Evolutionary conservation across 106 monocot species (phyloP).

Genomic region (Amphibolis antarctica): DNA sequence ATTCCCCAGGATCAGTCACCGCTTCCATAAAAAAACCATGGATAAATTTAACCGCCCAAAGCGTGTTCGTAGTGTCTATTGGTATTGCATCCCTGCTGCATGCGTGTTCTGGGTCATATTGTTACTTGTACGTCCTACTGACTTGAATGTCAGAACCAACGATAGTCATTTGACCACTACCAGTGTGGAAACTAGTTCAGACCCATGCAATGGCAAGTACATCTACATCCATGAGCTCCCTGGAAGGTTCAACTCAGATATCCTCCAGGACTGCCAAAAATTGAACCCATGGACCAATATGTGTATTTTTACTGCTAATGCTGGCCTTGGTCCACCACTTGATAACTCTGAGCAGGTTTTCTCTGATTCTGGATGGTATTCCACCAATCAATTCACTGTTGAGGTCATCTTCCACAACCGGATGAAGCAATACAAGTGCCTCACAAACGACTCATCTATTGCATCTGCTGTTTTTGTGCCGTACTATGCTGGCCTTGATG

Average conservation of each 20-base stretch:
- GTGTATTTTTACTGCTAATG: constrained; percentile 63
- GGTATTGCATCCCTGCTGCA: constrained; percentile 5
- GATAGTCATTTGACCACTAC: not conserved
- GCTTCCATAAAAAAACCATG: not conserved
- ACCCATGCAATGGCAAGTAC: constrained; percentile 75
- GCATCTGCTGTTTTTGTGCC: constrained; percentile 82
- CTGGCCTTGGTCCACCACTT: constrained; percentile 60
- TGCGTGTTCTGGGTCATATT: constrained; percentile 3
- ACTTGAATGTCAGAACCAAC: not conserved
- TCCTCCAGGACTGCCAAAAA: constrained; percentile 47
- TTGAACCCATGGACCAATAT: constrained; percentile 73
- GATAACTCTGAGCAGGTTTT: constrained; percentile 56
- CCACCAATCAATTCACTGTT: constrained; percentile 76
- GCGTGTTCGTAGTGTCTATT: constrained; percentile 5
- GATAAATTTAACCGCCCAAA: constrained; percentile 4
- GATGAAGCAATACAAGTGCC: constrained; percentile 87
- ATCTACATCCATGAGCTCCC: constrained; percentile 84
- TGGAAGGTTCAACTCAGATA: constrained; percentile 51
- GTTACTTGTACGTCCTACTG: not conserved
- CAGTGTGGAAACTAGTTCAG: not conserved
- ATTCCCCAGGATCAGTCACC: not conserved
- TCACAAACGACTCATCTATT: constrained; percentile 71
- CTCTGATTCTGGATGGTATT: constrained; percentile 75
- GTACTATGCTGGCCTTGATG: constrained; percentile 82
- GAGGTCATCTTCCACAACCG: constrained; percentile 78